Evolutionary conservation across 2,329 filamentous ascomycete species (phyloP).

Genomic region (Podosphaera aphanis): DNA sequence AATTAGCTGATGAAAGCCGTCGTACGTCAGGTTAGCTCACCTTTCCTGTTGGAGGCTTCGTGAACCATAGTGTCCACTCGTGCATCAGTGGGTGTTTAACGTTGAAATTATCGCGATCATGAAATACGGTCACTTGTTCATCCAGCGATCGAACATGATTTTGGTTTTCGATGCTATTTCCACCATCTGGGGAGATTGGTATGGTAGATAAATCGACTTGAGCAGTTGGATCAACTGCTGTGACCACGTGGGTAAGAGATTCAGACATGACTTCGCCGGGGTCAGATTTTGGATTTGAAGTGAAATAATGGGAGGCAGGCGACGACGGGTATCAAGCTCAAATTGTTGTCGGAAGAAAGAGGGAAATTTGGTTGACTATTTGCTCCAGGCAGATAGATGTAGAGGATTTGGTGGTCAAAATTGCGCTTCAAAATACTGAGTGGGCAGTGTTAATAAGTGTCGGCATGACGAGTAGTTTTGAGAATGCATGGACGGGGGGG

Average conservation of each 20-base stretch:
- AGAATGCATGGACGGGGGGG: too few relatives aligned
- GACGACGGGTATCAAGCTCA: not conserved
- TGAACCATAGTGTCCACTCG: constrained; percentile 98
- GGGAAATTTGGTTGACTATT: not conserved
- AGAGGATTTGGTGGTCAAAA: too few relatives aligned
- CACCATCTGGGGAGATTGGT: constrained; percentile 40
- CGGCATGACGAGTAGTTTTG: too few relatives aligned
- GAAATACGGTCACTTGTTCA: constrained; percentile 79
- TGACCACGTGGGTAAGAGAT: constrained; percentile 11
- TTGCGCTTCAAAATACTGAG: too few relatives aligned
- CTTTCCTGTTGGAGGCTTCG: constrained; percentile 90
- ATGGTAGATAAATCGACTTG: constrained; percentile 47
- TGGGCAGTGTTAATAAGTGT: too few relatives aligned
- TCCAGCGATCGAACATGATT: constrained; percentile 19
- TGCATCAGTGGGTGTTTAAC: constrained; percentile 97
- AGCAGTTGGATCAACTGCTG: constrained; percentile 14
- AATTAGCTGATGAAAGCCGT: constrained; percentile 9
- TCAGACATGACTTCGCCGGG: constrained; percentile 1
- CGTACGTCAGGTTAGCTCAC: constrained; percentile 22
- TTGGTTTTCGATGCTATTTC: constrained; percentile 24
- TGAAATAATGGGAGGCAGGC: not conserved
- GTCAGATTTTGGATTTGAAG: not conserved
- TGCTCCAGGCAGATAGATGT: not conserved
- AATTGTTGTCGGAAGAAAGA: not conserved
- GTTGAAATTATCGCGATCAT: constrained; percentile 97